A percentile compares a stretch with the other conserved stretches of the same genome.
Evolutionary conservation across 2,329 filamentous ascomycete species (phyloP).

Genomic region (Venturia aucupariae): DNA sequence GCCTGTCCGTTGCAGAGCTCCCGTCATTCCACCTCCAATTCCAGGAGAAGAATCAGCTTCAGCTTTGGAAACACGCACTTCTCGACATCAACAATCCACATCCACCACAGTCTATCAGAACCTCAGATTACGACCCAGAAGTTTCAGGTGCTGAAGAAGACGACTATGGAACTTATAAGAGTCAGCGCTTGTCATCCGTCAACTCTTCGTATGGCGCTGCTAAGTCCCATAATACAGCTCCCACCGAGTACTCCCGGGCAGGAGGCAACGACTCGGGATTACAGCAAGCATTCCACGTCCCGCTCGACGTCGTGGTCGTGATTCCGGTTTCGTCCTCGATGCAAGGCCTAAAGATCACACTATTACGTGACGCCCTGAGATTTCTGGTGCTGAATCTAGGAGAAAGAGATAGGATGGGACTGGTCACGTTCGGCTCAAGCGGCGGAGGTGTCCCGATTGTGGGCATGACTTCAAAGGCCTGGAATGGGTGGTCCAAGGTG

Average conservation of each 20-base stretch:
- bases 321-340: conserved; percentile 97
- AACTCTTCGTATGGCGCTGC: conserved; percentile 74
- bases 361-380: conserved; percentile 81
- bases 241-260: conserved; percentile 69
- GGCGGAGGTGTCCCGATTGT: conserved; percentile 88
- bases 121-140: conserved; percentile 68
- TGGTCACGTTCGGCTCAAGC: conserved; percentile 94
- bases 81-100: conserved; percentile 72
- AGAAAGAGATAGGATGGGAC: conserved; percentile 88
- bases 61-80: conserved; percentile 82
- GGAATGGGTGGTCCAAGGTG: conserved; percentile 83
- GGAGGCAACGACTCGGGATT: conserved; percentile 36
- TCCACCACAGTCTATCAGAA: conserved; percentile 45
- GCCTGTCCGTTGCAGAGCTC: conserved; percentile 81
- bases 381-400: conserved; percentile 88
- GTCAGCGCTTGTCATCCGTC: conserved; percentile 68
- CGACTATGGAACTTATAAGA: conserved; percentile 54
- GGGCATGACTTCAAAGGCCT: conserved; percentile 95
- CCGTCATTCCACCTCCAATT: conserved; percentile 93
- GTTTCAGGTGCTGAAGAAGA: conserved; percentile 82
- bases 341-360: conserved; percentile 97
- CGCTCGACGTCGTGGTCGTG: conserved; percentile 90
- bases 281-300: conserved; percentile 63
- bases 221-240: conserved; percentile 76
- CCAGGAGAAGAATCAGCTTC: conserved; percentile 71